phyloP scores from a whole-genome alignment of 345 rosid genomes.

The Gossypioides kirkii region DNA sequence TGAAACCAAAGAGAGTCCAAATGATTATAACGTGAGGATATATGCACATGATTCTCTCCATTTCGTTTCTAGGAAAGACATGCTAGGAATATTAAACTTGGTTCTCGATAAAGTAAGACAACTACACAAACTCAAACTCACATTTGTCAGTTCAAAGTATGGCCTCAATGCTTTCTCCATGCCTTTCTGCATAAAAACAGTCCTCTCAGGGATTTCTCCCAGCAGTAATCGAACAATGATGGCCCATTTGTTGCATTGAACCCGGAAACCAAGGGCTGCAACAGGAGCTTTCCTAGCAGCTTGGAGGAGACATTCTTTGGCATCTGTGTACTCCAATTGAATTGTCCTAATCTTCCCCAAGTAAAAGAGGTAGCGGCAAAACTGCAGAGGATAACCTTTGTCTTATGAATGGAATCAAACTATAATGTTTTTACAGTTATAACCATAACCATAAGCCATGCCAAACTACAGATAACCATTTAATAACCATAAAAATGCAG shows the following conservation, averaged over 20 bases:
- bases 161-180: slow-evolving; percentile 60
- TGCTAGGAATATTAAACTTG: background rate
- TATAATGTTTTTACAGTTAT: background rate
- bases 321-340: slow-evolving; percentile 59
- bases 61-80: background rate
- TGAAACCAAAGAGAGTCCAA: background rate
- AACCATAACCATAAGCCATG: background rate
- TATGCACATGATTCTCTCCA: background rate
- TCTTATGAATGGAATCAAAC: background rate
- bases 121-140: slow-evolving; percentile 22
- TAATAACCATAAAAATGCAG: slow-evolving; percentile 2
- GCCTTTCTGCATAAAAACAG: slow-evolving; percentile 57
- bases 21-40: background rate
- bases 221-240: slow-evolving; percentile 43
- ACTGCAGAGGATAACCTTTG: slow-evolving; percentile 28
- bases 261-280: slow-evolving; percentile 52
- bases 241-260: slow-evolving; percentile 59
- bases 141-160: slow-evolving; percentile 58
- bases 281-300: slow-evolving; percentile 54
- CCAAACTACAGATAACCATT: background rate
- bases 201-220: slow-evolving; percentile 60
- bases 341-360: slow-evolving; percentile 57
- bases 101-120: background rate
- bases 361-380: slow-evolving; percentile 53
- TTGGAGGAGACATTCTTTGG: slow-evolving; percentile 56